Evolutionary conservation across 2,329 filamentous ascomycete genomes (phyloP).

Genomic region (Diaporthe vexans): DNA sequence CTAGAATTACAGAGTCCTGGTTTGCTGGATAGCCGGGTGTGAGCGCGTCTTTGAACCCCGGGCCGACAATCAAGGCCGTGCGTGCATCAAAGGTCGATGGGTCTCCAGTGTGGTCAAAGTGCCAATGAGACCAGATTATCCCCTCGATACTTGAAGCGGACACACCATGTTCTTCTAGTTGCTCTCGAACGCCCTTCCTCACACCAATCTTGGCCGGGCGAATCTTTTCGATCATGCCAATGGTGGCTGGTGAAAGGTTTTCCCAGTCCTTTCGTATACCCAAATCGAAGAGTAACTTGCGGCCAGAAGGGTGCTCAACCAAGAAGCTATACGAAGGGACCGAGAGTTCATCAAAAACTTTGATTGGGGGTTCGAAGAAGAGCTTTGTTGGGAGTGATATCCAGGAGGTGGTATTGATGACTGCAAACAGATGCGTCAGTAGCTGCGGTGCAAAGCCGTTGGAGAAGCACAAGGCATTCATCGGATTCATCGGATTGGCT

Average conservation of each 20-base stretch:
- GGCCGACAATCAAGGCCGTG: constrained; percentile 47
- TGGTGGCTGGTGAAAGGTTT: constrained; percentile 49
- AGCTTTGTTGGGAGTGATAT: constrained; percentile 1
- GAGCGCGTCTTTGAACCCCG: constrained; percentile 50
- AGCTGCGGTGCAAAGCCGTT: background rate
- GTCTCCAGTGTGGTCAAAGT: constrained; percentile 50
- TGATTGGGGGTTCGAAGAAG: constrained; percentile 46
- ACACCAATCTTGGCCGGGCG: constrained; percentile 51
- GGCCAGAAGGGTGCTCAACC: constrained; percentile 57
- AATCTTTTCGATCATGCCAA: constrained; percentile 42
- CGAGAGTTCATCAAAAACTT: constrained; percentile 52
- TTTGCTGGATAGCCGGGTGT: constrained; percentile 44
- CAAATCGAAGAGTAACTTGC: constrained; percentile 53
- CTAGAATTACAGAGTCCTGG: constrained; percentile 42
- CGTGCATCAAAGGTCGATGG: constrained; percentile 45
- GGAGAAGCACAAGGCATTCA: background rate
- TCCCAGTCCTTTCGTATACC: constrained; percentile 58
- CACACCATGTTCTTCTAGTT: constrained; percentile 54
- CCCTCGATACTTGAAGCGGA: constrained; percentile 42
- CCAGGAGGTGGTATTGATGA: constrained; percentile 37
- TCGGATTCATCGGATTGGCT: background rate
- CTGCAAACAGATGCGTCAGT: background rate
- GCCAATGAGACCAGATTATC: constrained; percentile 49
- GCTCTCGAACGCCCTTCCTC: constrained; percentile 57
- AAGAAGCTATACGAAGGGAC: constrained; percentile 62